Evolutionary conservation across 352 stramenopile genomes (phyloP).

Genomic region (Saprolegnia parasitica): DNA sequence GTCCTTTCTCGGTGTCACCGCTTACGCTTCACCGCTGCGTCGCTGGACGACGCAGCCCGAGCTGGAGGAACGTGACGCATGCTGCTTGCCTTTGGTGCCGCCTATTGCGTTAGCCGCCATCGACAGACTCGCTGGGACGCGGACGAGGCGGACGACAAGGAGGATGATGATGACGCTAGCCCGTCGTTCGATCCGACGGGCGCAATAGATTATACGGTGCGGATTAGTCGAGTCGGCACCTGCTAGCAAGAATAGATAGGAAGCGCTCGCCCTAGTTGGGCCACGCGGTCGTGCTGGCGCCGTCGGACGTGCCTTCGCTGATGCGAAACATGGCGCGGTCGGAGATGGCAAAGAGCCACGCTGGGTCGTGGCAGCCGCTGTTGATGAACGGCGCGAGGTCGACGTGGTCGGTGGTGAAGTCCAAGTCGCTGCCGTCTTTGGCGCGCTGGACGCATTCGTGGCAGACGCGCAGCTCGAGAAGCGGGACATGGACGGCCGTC

Average conservation of each 20-base stretch:
- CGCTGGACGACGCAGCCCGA: too few species aligned
- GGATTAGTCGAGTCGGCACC: too few species aligned
- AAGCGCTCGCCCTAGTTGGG: background rate
- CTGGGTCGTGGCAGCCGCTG: conserved; percentile 1
- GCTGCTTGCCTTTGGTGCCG: too few species aligned
- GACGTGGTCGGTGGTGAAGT: background rate
- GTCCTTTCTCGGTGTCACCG: too few species aligned
- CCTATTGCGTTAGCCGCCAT: too few species aligned
- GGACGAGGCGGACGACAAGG: too few species aligned
- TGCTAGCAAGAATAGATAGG: background rate
- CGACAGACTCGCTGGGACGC: too few species aligned
- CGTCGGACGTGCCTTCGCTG: conserved; percentile 25
- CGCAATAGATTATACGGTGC: background rate
- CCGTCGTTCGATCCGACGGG: background rate
- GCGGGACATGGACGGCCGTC: background rate
- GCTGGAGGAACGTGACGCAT: too few species aligned
- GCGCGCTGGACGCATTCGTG: background rate
- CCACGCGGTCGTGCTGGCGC: background rate
- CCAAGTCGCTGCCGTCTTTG: conserved; percentile 1
- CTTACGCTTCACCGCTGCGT: too few species aligned
- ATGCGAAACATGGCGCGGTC: conserved; percentile 29
- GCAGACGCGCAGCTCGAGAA: conserved; percentile 26
- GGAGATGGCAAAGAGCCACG: conserved; percentile 8
- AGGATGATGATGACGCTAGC: background rate
- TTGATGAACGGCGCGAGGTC: conserved; percentile 12